phyloP scores from a whole-genome alignment of 768 basidiomycete species.

The Lyophyllum decastes region DNA sequence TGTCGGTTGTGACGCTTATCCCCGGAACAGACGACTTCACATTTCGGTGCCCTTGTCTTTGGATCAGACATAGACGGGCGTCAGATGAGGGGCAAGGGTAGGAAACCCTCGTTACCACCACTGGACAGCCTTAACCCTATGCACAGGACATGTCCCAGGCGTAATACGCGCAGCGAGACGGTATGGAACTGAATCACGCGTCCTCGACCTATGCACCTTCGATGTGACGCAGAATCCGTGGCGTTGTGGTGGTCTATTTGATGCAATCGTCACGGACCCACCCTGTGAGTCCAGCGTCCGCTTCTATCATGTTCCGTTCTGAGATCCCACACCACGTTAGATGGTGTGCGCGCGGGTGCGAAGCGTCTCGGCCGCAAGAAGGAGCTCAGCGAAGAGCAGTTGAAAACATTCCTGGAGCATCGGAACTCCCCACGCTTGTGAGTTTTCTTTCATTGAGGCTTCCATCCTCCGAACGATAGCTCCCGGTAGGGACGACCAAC shows the following conservation, averaged over 20 bases:
- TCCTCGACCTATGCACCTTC: slow-evolving; percentile 88
- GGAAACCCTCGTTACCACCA: slow-evolving; percentile 5
- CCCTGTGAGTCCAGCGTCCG: slow-evolving; percentile 63
- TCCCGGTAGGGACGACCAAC: slow-evolving; percentile 50
- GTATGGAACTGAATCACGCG: slow-evolving; percentile 72
- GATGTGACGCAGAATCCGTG: slow-evolving; percentile 91
- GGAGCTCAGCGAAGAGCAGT: slow-evolving; percentile 38
- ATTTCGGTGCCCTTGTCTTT: slow-evolving; percentile 85
- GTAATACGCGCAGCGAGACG: slow-evolving; percentile 80
- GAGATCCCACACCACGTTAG: slow-evolving; percentile 36
- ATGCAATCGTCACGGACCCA: slow-evolving; percentile 93
- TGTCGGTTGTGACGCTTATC: neutral
- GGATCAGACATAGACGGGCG: slow-evolving; percentile 98
- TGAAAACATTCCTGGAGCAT: slow-evolving; percentile 38
- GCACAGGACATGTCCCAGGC: slow-evolving; percentile 55
- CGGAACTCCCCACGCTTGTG: slow-evolving; percentile 43
- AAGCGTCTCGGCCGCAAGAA: slow-evolving; percentile 77
- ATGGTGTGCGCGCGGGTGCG: slow-evolving; percentile 90
- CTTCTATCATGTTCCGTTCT: neutral
- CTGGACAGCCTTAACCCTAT: neutral
- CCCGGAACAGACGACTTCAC: slow-evolving; percentile 65
- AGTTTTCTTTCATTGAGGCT: slow-evolving; percentile 22
- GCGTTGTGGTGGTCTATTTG: slow-evolving; percentile 87
- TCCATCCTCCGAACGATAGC: neutral
- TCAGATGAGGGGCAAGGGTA: slow-evolving; percentile 94